A percentile compares a stretch with the other conserved stretches of the same genome.
Conservation (phyloP, 225 moss, liverwort and hornwort species). For the Rhytidiadelphus loreus region DNA sequence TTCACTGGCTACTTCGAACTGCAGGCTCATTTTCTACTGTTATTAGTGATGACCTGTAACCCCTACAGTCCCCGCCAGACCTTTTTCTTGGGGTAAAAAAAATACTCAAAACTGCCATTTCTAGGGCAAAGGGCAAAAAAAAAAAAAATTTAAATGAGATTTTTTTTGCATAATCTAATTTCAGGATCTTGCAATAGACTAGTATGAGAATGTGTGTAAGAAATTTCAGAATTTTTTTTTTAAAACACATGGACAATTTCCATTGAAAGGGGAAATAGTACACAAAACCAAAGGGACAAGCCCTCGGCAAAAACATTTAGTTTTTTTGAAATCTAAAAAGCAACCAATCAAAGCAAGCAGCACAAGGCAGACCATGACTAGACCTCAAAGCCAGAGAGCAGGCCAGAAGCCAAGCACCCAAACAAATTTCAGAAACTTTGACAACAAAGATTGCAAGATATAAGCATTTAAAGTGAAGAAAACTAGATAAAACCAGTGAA, state of each 20-base stretch:
- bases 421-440: background rate
- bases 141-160: background rate
- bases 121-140: too few species aligned
- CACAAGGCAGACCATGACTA: too few species aligned
- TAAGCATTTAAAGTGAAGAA: too few species aligned
- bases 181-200: background rate
- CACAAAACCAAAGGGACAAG: too few species aligned
- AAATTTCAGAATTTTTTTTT: background rate
- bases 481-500: too few species aligned
- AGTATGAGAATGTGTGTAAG: background rate
- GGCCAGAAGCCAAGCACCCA: too few species aligned
- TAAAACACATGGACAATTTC: too few species aligned
- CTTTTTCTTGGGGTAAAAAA: background rate
- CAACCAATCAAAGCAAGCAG: too few species aligned
- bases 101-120: background rate
- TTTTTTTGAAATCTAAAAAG: too few species aligned
- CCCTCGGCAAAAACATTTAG: too few species aligned
- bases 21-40: background rate
- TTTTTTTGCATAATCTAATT: rapidly evolving
- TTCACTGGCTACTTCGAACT: background rate
- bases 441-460: rapidly evolving
- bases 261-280: too few species aligned
- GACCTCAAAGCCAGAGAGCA: too few species aligned
- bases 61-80: background rate
- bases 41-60: background rate